Conservation (phyloP, 495 filamentous ascomycete genomes). For the Neurospora sp. region DNA sequence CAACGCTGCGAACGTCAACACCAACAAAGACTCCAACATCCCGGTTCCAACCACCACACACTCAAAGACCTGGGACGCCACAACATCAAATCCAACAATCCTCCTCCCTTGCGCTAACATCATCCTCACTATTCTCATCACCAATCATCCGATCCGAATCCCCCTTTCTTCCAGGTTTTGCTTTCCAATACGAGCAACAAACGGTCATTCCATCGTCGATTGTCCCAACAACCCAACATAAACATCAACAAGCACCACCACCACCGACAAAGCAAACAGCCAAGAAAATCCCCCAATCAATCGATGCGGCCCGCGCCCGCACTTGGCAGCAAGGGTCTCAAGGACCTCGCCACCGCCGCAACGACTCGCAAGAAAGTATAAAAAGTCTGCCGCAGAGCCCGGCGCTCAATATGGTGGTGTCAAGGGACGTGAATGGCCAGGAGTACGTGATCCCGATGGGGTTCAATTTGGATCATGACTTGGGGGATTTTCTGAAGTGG, state of each 20-base stretch:
- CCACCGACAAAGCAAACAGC: neutral
- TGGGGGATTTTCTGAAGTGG: slow-evolving; percentile 43
- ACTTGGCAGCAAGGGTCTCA: neutral
- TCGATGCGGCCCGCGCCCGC: neutral
- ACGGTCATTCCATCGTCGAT: neutral
- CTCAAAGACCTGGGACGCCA: neutral
- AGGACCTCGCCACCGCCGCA: slow-evolving; percentile 5
- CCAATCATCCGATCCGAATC: neutral
- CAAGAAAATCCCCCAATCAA: neutral
- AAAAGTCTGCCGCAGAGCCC: slow-evolving; percentile 39
- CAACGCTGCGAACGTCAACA: slow-evolving; percentile 2
- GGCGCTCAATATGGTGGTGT: slow-evolving; percentile 38
- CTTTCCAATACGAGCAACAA: neutral
- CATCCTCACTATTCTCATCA: neutral
- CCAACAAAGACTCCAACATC: neutral
- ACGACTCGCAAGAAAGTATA: slow-evolving; percentile 14
- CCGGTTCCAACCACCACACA: neutral
- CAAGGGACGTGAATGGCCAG: slow-evolving; percentile 26
- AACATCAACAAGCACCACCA: neutral
- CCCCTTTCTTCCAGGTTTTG: neutral
- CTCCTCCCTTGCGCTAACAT: neutral
- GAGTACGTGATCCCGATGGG: slow-evolving; percentile 42
- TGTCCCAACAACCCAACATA: neutral
- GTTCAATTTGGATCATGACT: slow-evolving; percentile 44
- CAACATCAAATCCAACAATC: neutral